Conservation (phyloP, 805 yeast genomes). For the Candida quercuum region DNA sequence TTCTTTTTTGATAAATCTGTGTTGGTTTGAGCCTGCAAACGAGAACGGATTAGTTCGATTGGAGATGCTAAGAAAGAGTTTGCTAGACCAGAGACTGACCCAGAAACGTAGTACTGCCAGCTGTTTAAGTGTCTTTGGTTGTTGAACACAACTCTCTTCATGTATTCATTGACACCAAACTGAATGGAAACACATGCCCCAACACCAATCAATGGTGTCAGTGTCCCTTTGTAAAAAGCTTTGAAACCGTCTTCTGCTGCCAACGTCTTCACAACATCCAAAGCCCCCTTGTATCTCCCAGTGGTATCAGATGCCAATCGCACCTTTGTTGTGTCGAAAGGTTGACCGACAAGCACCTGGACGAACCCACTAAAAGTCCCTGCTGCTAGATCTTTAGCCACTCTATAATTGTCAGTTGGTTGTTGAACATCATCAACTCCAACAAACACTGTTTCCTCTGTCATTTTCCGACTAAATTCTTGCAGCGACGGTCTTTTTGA, state of each 20-base stretch:
- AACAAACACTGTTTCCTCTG: constrained; percentile 12
- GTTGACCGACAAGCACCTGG: constrained; percentile 93
- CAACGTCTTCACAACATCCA: constrained; percentile 71
- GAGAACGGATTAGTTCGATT: constrained; percentile 90
- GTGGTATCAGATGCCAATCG: constrained; percentile 83
- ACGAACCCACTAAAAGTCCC: constrained; percentile 96
- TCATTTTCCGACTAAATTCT: too few relatives aligned
- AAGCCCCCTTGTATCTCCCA: constrained; percentile 66
- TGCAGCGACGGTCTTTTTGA: too few relatives aligned
- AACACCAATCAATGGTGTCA: constrained; percentile 92
- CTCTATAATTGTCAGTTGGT: constrained; percentile 16
- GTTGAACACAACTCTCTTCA: constrained; percentile 71
- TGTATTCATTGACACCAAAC: constrained; percentile 89
- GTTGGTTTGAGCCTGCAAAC: constrained; percentile 82
- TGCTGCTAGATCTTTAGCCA: constrained; percentile 36
- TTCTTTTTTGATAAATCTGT: constrained; percentile 31
- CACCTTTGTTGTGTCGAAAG: constrained; percentile 93
- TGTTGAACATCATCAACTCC: constrained; percentile 6
- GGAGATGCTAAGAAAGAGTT: constrained; percentile 89
- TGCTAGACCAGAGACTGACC: constrained; percentile 89
- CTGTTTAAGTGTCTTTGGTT: constrained; percentile 39
- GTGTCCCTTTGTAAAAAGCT: constrained; percentile 91
- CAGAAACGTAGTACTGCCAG: constrained; percentile 72
- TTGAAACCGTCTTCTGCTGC: constrained; percentile 73
- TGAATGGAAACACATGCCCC: constrained; percentile 97